Percentiles rank a stretch among this genome's conserved stretches.
These are phyloP conservation scores for Coemansia sp. DNA, from an alignment of 192 early-diverging fungal species.

Conservation along the genomic window DNA sequence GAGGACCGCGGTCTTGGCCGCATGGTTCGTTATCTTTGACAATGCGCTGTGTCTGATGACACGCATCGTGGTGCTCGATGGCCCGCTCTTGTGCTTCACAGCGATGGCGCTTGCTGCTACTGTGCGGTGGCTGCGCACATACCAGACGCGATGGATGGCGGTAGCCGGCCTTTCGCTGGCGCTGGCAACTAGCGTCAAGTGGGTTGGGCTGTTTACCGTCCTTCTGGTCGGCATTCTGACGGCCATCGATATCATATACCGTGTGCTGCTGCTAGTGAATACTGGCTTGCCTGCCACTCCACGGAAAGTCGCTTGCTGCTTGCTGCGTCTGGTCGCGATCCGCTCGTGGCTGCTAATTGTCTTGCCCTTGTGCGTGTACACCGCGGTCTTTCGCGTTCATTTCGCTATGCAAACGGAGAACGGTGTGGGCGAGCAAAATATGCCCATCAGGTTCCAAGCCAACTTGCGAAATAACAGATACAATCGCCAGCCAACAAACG, in stretches of 20 bases:
- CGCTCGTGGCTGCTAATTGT: constrained; percentile 80
- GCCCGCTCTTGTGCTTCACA: constrained; percentile 69
- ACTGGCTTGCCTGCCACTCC: neutral
- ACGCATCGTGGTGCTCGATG: constrained; percentile 67
- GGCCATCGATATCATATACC: neutral
- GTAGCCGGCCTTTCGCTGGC: constrained; percentile 88
- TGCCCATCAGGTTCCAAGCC: constrained; percentile 97
- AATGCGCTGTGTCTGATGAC: constrained; percentile 60
- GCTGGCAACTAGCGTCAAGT: constrained; percentile 86
- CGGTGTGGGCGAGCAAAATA: constrained; percentile 86
- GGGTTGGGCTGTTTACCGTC: constrained; percentile 92
- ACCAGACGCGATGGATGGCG: constrained; percentile 63
- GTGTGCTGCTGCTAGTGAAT: neutral
- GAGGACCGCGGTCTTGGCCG: neutral
- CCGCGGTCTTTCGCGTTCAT: constrained; percentile 80
- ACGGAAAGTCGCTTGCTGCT: constrained; percentile 44
- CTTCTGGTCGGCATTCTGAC: constrained; percentile 67
- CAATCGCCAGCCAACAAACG: constrained; percentile 76
- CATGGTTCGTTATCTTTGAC: constrained; percentile 47
- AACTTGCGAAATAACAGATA: constrained; percentile 78
- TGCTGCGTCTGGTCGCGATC: constrained; percentile 82
- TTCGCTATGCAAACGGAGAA: constrained; percentile 78
- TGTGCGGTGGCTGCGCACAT: neutral
- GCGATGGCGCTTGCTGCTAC: constrained; percentile 16
- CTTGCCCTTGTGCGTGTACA: constrained; percentile 81